Percentiles rank a stretch among this genome's conserved stretches.
These are phyloP conservation scores for Penicillium sp. DNA, from an alignment of 2,329 filamentous ascomycete genomes.

Conservation along the genomic window DNA sequence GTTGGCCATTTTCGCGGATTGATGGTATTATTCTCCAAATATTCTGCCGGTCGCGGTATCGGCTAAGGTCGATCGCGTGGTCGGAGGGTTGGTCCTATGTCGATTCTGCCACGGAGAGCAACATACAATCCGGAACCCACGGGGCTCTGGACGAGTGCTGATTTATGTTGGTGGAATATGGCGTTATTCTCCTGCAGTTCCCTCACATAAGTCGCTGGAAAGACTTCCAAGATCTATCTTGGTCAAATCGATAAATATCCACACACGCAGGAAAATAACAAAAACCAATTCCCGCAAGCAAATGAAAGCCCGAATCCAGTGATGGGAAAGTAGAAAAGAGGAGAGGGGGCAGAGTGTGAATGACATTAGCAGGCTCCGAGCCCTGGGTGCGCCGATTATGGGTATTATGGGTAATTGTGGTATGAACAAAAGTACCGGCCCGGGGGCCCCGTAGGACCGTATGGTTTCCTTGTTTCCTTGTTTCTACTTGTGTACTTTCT, in stretches of 20 bases:
- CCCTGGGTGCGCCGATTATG: constrained; percentile 15
- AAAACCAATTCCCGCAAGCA: no score
- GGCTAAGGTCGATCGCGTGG: constrained; percentile 1
- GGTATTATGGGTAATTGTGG: not conserved
- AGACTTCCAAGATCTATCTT: not conserved
- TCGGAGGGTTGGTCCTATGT: not conserved
- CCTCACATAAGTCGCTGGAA: not conserved
- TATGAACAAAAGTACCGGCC: constrained; percentile 5
- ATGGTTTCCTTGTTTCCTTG: not conserved
- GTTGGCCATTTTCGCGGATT: constrained; percentile 42
- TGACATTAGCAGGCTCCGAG: constrained; percentile 12
- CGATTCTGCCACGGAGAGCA: not conserved
- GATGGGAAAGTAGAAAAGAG: not conserved
- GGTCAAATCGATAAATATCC: not conserved
- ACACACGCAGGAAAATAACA: not conserved
- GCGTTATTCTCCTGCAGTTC: not conserved
- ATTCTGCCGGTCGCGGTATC: constrained; percentile 15
- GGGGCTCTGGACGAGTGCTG: not conserved
- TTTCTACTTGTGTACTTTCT: not conserved
- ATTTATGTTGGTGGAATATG: not conserved
- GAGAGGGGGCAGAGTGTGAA: constrained; percentile 13
- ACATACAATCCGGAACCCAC: not conserved
- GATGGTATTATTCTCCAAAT: not conserved
- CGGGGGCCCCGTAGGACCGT: not conserved
- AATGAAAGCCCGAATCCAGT: no score